Evolutionary conservation across 805 yeast species (phyloP).

Genomic region (Pichia deserticola): DNA sequence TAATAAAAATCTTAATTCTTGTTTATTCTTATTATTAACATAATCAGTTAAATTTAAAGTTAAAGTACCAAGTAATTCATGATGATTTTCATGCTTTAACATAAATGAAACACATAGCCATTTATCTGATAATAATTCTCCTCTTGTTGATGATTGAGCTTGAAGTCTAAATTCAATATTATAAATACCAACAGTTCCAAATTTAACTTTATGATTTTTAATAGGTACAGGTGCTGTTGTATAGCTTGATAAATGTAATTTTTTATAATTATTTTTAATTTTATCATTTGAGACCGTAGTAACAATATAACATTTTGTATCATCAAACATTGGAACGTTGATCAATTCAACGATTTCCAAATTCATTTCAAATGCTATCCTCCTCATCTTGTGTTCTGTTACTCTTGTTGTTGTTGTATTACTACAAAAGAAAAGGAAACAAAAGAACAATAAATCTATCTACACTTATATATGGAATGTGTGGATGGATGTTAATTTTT

Average conservation of each 20-base stretch:
- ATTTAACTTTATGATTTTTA: conserved; percentile 43
- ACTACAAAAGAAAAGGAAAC: no score
- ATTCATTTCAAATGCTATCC: conserved; percentile 44
- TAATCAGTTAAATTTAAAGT: conserved; percentile 68
- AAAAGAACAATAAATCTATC: no score
- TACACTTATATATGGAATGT: no score
- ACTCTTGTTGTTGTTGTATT: no score
- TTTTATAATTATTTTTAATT: conserved; percentile 11
- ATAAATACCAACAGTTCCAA: conserved; percentile 30
- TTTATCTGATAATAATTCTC: conserved; percentile 36
- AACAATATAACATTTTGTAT: conserved; percentile 52
- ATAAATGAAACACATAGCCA: conserved; percentile 34
- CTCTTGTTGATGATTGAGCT: conserved; percentile 23
- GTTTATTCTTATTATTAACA: conserved; percentile 43
- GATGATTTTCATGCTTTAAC: conserved; percentile 28
- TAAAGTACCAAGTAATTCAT: conserved; percentile 55
- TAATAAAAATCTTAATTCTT: conserved; percentile 57
- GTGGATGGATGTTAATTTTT: no score
- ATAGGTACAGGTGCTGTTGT: conserved; percentile 31
- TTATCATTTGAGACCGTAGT: conserved; percentile 17
- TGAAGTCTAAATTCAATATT: conserved; percentile 31
- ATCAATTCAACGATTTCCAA: conserved; percentile 59
- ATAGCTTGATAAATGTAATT: conserved; percentile 13
- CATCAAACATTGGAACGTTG: conserved; percentile 79
- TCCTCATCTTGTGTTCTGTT: background rate